Base-by-base conservation (phyloP, 805 yeast species). In the Nakazawaea molendinolei region DNA sequence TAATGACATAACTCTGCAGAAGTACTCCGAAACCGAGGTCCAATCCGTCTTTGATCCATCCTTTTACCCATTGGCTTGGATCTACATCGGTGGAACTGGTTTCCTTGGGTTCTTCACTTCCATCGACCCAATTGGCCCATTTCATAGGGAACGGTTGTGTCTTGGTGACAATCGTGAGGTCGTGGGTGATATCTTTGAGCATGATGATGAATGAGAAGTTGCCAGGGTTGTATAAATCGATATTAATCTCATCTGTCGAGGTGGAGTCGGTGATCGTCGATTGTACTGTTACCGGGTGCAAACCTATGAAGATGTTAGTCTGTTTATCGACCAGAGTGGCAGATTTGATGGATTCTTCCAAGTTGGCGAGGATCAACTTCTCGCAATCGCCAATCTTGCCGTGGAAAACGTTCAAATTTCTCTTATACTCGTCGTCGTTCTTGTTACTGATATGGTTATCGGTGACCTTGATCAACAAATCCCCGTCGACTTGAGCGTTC, bases 41-140 rank as follows among this genome's bases (percentile, higher is more conserved):
- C 34, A 92, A 65, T 0, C 95, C 95, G 45, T 77, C 80, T 49
- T 76, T 79, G 24, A 83, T 66, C 94, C 94, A 84, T 36, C 74
- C 82, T 28, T 68, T 64, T 10, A 84, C 83, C 94, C 92, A 84
- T 41, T 79, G 86, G 28, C 80, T 65, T n/a, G 90, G 89, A 48
- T 82, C 87, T 10, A 79, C 68, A 28, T 55, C 55, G 15, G 51
- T 56, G 5, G 50, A 50, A 20, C 27, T 13, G 10, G 27, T 48
- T 13, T 28, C 41, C 2, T 34, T 36, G 5, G 42, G 53, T 41
- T 45, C 31, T 8, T 36, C 38, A 3, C 49, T 44, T 10, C 77
- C 73, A 42, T 74, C 79, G n/a, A 90, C 67, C 98, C 98, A 92
- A n/a, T 74, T 64, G 8, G 87, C 80, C 98, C 98, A 92, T 52